Base-by-base conservation (phyloP, 805 yeast genomes). In the Blastobotrys attinorum region DNA sequence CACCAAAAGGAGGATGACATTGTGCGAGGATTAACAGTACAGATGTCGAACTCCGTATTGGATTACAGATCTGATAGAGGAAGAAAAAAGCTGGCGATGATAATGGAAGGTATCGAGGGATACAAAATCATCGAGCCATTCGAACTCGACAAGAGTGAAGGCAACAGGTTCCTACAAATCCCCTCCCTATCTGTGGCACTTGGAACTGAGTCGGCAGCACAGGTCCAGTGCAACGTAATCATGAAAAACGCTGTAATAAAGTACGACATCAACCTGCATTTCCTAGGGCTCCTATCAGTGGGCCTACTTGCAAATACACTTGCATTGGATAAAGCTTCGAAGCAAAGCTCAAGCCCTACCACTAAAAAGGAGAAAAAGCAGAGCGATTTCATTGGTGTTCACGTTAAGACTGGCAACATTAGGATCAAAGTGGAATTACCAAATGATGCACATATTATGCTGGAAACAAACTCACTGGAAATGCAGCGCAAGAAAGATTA, bases 261-360 rank as follows among this genome's bases (percentile, higher is more conserved):
- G 22, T 60, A 57, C 45, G 60, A 62, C 34, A 27, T 50, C 23
- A 67, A 68, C 46, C 62, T 70, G 3, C 70, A 70, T 39, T 77
- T 75, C 53, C 59, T 74, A 17, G 53, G 70, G 0, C 54, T 72
- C 3, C 73, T 80, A 0, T 61, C 73, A 2, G 44, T 69, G 6
- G 72, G 69, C 49, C 59, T 76, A 3, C 48, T 76, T 17, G 65
- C 67, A 40, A 71, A 71, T 50, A 69, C 72, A 7, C 31, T 66
- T 6, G 56, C 50, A 1, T 36, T 46, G 4, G 53, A 50, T 27
- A 41, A 13, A 3, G 11, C 38, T 7, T 11, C 23, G 3, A 20
- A 27, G 27, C n/a, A n/a, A n/a, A n/a, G n/a, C n/a, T n/a, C n/a
- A n/a, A 22, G 13, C n/a, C 29, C 22, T 16, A 25, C 25, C 2